phyloP scores from a whole-genome alignment of 768 basidiomycete genomes.

The Boletus tylopilopsis region DNA sequence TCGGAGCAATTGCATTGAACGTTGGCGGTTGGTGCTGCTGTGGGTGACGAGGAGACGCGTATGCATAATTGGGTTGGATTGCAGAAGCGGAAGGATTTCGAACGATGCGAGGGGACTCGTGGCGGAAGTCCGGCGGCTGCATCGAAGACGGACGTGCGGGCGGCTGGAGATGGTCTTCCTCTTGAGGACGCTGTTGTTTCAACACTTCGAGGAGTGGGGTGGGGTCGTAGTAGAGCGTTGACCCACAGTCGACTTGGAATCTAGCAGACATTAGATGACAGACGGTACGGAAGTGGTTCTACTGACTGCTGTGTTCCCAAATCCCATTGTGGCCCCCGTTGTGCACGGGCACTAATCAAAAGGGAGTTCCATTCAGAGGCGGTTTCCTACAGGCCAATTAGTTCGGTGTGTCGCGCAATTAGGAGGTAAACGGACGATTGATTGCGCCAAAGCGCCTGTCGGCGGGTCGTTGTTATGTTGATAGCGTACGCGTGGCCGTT shows the following conservation, averaged over 20 bases:
- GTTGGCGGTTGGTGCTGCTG: constrained; percentile 21
- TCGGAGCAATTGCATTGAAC: constrained; percentile 35
- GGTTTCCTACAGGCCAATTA: constrained; percentile 47
- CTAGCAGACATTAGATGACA: constrained; percentile 32
- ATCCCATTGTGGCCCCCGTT: constrained; percentile 86
- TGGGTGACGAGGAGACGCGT: constrained; percentile 31
- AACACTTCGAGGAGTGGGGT: constrained; percentile 53
- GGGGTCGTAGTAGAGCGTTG: constrained; percentile 72
- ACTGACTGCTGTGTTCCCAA: constrained; percentile 81
- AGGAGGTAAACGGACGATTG: constrained; percentile 50
- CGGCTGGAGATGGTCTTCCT: constrained; percentile 25
- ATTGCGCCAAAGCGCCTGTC: constrained; percentile 45
- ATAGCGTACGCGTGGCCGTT: constrained; percentile 31
- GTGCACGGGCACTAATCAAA: constrained; percentile 72
- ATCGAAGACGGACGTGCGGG: constrained; percentile 24
- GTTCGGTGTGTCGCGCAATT: background rate
- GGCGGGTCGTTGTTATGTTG: constrained; percentile 58
- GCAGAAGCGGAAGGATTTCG: constrained; percentile 30
- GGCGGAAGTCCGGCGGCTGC: constrained; percentile 33
- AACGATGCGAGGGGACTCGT: constrained; percentile 31
- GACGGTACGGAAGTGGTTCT: background rate
- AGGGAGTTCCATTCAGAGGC: constrained; percentile 87
- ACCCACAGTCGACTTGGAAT: constrained; percentile 72
- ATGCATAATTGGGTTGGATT: constrained; percentile 27
- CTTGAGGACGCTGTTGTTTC: constrained; percentile 33